A percentile compares a stretch with the other conserved stretches of the same genome.
These are phyloP conservation scores for Kalanchoe fedtschenkoi DNA, from an alignment of 164 flowering plant genomes.

Conservation along the genomic window DNA sequence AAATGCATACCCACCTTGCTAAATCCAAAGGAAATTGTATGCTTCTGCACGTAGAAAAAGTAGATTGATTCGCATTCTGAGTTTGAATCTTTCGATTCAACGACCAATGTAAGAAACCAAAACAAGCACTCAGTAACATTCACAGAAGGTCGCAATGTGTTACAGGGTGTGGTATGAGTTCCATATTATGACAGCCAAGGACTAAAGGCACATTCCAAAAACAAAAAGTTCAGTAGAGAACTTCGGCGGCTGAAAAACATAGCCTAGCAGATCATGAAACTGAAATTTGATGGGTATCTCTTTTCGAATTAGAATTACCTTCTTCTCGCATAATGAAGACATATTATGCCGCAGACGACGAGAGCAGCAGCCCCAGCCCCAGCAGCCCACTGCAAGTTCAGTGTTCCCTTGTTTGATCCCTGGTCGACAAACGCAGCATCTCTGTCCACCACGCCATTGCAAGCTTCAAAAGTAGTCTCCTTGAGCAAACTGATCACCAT, in stretches of 20 bases:
- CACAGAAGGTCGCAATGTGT: background rate
- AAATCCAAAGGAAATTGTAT: no score
- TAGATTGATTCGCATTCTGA: background rate
- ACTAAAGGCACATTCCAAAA: background rate
- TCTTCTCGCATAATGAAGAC: conserved; percentile 15
- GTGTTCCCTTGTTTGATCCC: conserved; percentile 8
- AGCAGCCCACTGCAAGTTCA: conserved; percentile 27
- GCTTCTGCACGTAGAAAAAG: background rate
- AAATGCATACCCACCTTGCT: no score
- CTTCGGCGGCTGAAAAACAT: conserved; percentile 10
- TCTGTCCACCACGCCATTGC: conserved; percentile 12
- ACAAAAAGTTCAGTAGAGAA: background rate
- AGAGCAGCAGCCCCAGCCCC: conserved; percentile 31
- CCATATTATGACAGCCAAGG: background rate
- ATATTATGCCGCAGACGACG: conserved; percentile 21
- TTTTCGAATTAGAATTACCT: conserved; percentile 17
- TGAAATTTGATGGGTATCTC: background rate
- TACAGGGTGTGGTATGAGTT: background rate
- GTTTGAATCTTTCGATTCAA: background rate
- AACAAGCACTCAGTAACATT: background rate
- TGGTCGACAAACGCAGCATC: conserved; percentile 5
- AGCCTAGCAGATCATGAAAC: conserved; percentile 15
- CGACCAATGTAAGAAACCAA: background rate
- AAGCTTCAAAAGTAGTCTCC: conserved; percentile 18
- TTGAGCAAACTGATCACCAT: conserved; percentile 19